A percentile compares a stretch with the other conserved stretches of the same genome.
Evolutionary conservation across 2,329 filamentous ascomycete genomes (phyloP).

Genomic region (Periconia sp.): DNA sequence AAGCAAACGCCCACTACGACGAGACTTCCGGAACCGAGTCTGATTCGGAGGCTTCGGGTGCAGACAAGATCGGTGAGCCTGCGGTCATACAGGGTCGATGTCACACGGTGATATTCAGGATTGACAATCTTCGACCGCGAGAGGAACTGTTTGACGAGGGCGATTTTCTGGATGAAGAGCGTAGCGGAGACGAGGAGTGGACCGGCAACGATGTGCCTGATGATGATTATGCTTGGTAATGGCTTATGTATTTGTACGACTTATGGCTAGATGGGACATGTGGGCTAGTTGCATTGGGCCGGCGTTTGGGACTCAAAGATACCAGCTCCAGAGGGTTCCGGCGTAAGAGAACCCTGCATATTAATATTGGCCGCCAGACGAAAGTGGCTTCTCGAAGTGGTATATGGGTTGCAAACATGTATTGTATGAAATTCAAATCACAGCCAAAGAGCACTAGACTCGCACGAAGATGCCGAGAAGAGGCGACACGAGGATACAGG

Average conservation of each 20-base stretch:
- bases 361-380: no score
- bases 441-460: no score
- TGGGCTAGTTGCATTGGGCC: conserved; percentile 22
- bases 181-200: conserved; percentile 64
- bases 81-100: conserved; percentile 70
- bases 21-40: conserved; percentile 37
- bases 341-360: no score
- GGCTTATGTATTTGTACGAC: neutral
- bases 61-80: conserved; percentile 23
- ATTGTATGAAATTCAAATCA: no score
- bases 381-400: no score
- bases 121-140: conserved; percentile 76
- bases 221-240: conserved; percentile 43
- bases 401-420: no score
- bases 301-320: conserved; percentile 7
- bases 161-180: conserved; percentile 71
- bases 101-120: conserved; percentile 70
- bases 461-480: no score
- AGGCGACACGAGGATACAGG: no score
- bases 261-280: neutral
- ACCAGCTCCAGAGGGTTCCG: no score
- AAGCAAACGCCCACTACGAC: conserved; percentile 32
- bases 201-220: conserved; percentile 61
- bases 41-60: conserved; percentile 19
- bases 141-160: conserved; percentile 73